Evolutionary conservation across 345 rosid genomes (phyloP).

Genomic region (Hibiscus trionum): DNA sequence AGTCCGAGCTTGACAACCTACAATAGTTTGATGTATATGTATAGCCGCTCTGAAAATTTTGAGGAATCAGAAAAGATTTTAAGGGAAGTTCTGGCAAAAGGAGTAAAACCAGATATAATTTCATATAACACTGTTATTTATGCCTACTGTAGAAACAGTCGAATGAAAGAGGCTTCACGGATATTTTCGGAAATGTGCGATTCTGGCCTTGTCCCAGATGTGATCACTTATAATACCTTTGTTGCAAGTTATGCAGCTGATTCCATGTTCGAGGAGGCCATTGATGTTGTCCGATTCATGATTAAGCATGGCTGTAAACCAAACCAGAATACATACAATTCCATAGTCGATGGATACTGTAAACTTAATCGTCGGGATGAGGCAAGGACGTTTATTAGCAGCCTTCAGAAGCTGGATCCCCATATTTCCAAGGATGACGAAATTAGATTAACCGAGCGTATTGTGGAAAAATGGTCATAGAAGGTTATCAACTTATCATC

Average conservation of each 20-base stretch:
- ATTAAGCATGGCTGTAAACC: slow-evolving; percentile 66
- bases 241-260: slow-evolving; percentile 82
- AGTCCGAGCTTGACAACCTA: slow-evolving; percentile 76
- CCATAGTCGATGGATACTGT: slow-evolving; percentile 81
- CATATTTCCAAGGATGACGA: slow-evolving; percentile 44
- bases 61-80: slow-evolving; percentile 61
- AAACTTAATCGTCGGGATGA: slow-evolving; percentile 55
- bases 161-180: slow-evolving; percentile 81
- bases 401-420: slow-evolving; percentile 60
- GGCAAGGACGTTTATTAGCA: slow-evolving; percentile 49
- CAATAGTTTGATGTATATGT: slow-evolving; percentile 85
- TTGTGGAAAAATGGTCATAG: slow-evolving; percentile 52
- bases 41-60: slow-evolving; percentile 68
- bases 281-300: slow-evolving; percentile 67
- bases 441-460: slow-evolving; percentile 52
- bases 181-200: slow-evolving; percentile 66
- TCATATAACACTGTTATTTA: slow-evolving; percentile 85
- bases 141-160: slow-evolving; percentile 81
- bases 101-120: slow-evolving; percentile 76
- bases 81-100: slow-evolving; percentile 57
- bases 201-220: slow-evolving; percentile 66
- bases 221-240: slow-evolving; percentile 80
- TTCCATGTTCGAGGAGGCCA: slow-evolving; percentile 76
- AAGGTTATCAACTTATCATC: background rate
- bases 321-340: slow-evolving; percentile 70